These are phyloP conservation scores for Lentinula sp. DNA, from an alignment of 768 basidiomycete genomes.

Conservation along the genomic window DNA sequence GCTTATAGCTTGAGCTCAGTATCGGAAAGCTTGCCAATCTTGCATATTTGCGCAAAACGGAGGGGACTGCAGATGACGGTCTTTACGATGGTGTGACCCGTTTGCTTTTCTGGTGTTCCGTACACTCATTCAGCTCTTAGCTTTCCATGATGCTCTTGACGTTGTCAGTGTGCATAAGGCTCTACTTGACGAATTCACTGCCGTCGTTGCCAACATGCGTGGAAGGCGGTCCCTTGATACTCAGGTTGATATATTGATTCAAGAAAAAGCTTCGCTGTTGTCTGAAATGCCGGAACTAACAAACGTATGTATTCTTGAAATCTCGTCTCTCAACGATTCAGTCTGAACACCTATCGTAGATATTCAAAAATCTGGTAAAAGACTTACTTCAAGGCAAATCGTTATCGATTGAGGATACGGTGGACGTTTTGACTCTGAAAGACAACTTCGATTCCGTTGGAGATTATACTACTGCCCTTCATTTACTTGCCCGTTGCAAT, in stretches of 20 bases:
- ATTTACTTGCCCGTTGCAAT: constrained; percentile 51
- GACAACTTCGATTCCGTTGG: constrained; percentile 58
- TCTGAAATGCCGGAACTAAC: constrained; percentile 45
- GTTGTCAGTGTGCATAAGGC: constrained; percentile 80
- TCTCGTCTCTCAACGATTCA: not conserved
- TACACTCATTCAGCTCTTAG: constrained; percentile 30
- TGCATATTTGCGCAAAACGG: constrained; percentile 65
- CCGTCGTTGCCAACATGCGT: constrained; percentile 40
- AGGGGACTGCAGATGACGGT: constrained; percentile 38
- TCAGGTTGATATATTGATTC: constrained; percentile 60
- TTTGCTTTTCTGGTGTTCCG: not conserved
- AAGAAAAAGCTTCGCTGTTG: constrained; percentile 43
- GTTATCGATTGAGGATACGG: constrained; percentile 70
- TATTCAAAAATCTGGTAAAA: constrained; percentile 66
- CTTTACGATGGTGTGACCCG: constrained; percentile 47
- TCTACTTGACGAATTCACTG: constrained; percentile 57
- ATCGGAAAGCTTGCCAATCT: constrained; percentile 84
- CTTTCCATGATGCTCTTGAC: constrained; percentile 83
- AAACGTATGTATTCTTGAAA: constrained; percentile 28
- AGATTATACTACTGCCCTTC: constrained; percentile 66
- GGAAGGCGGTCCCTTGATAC: constrained; percentile 58
- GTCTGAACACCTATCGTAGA: constrained; percentile 24
- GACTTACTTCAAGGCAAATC: constrained; percentile 70
- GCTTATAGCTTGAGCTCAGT: constrained; percentile 75
- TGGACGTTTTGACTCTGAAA: constrained; percentile 83